Percentiles rank a stretch among this genome's conserved stretches.
These are phyloP conservation scores for Apiosordaria backusii DNA, from an alignment of 495 filamentous ascomycete genomes.

Conservation along the genomic window DNA sequence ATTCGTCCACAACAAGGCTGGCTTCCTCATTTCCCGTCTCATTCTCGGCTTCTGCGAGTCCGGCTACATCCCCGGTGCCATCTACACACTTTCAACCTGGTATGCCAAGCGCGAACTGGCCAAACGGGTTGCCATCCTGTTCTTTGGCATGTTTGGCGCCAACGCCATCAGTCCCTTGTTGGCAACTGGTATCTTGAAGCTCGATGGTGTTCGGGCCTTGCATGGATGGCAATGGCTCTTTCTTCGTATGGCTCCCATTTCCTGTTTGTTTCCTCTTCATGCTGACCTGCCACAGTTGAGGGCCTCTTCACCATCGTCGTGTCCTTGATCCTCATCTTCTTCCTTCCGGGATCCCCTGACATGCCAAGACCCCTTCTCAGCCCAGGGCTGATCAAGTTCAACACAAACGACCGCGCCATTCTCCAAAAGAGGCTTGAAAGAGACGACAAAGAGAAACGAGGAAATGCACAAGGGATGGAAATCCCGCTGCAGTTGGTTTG, in stretches of 20 bases:
- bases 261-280: background rate
- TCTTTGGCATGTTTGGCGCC: conserved; percentile 43
- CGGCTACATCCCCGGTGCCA: conserved; percentile 33
- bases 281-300: conserved; percentile 38
- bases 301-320: conserved; percentile 50
- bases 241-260: conserved; percentile 33
- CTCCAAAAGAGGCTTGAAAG: conserved; percentile 19
- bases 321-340: conserved; percentile 41
- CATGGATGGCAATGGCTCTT: conserved; percentile 57
- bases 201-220: conserved; percentile 40
- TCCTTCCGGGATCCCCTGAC: conserved; percentile 44
- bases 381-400: conserved; percentile 28
- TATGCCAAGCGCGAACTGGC: conserved; percentile 26
- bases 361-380: conserved; percentile 39
- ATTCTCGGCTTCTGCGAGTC: conserved; percentile 43
- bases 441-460: conserved; percentile 18
- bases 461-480: conserved; percentile 12
- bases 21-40: conserved; percentile 37
- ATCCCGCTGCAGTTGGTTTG: conserved; percentile 43
- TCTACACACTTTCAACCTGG: conserved; percentile 29
- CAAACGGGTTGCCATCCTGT: conserved; percentile 49
- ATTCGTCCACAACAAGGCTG: conserved; percentile 39
- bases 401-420: conserved; percentile 13
- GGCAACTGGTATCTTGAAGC: conserved; percentile 46
- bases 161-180: conserved; percentile 45